Evolutionary conservation across 108 stramenopile species (phyloP).

Genomic region (Skeletonema menzelii): DNA sequence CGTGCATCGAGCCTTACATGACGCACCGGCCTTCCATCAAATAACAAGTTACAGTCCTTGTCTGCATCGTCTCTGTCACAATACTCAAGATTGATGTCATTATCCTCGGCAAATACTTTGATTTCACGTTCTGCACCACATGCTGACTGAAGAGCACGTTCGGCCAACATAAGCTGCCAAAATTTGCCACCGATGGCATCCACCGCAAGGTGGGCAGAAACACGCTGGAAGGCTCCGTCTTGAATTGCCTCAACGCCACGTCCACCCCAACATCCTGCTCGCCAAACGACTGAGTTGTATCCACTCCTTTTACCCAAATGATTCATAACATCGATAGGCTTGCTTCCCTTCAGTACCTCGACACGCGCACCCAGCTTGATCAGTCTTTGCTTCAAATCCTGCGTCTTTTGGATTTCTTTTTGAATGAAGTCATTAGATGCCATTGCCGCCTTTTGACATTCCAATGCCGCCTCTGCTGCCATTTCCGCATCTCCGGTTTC

Average conservation of each 20-base stretch:
- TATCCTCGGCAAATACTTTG: conserved; percentile 80
- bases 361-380: conserved; percentile 64
- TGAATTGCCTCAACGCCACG: conserved; percentile 66
- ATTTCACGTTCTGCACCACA: conserved; percentile 82
- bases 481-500: conserved; percentile 82
- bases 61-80: conserved; percentile 82
- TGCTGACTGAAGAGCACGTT: conserved; percentile 83
- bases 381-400: conserved; percentile 63
- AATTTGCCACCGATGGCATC: conserved; percentile 84
- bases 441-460: conserved; percentile 70
- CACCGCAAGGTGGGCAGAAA: conserved; percentile 87
- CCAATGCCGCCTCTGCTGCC: conserved; percentile 74
- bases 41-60: conserved; percentile 69
- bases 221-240: conserved; percentile 85
- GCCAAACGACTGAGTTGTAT: conserved; percentile 81
- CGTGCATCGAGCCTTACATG: conserved; percentile 86
- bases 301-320: conserved; percentile 78
- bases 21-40: conserved; percentile 79
- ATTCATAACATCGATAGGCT: conserved; percentile 88
- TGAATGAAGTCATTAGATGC: conserved; percentile 68
- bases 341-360: conserved; percentile 66
- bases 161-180: conserved; percentile 90
- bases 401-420: conserved; percentile 62
- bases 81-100: conserved; percentile 80
- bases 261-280: conserved; percentile 83